A percentile compares a stretch with the other conserved stretches of the same genome.
Conservation (phyloP, 164 flowering plant species). For the Dillenia turbinata region DNA sequence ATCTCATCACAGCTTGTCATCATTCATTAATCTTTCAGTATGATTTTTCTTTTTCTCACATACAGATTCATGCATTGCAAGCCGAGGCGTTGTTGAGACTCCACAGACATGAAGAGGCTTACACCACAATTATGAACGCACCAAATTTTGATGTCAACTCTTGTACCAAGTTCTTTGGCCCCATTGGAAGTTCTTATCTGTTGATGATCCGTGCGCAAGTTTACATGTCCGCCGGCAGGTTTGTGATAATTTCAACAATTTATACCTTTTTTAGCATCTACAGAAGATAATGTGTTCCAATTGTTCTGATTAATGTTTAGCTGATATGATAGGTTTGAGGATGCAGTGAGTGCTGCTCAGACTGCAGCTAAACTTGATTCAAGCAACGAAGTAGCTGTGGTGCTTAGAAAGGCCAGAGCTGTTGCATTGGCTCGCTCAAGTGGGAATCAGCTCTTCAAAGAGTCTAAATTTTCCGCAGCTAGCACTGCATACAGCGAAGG, state of each 20-base stretch:
- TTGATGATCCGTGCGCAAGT: slow-evolving; percentile 49
- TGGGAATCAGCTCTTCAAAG: slow-evolving; percentile 74
- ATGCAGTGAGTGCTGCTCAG: slow-evolving; percentile 49
- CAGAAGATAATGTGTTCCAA: too few species aligned
- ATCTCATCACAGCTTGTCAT: background rate
- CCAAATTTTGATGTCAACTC: slow-evolving; percentile 36
- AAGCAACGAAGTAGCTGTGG: slow-evolving; percentile 32
- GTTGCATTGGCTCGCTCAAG: slow-evolving; percentile 49
- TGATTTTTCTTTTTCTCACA: background rate
- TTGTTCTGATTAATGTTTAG: background rate
- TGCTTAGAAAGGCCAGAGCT: slow-evolving; percentile 35
- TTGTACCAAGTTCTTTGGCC: slow-evolving; percentile 47
- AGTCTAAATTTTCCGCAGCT: slow-evolving; percentile 56
- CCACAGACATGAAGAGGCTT: slow-evolving; percentile 66
- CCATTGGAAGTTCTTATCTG: slow-evolving; percentile 22
- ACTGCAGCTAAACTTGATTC: slow-evolving; percentile 55
- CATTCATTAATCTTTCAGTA: background rate
- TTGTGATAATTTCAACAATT: slow-evolving; percentile 6
- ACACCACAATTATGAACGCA: slow-evolving; percentile 23
- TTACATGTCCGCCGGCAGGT: slow-evolving; percentile 77
- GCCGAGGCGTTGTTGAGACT: slow-evolving; percentile 76
- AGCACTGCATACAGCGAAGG: slow-evolving; percentile 56
- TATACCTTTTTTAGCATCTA: too few species aligned
- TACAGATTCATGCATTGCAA: slow-evolving; percentile 55
- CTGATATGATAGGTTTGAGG: slow-evolving; percentile 55